These are phyloP conservation scores for Xylaria sp. DNA, from an alignment of 495 filamentous ascomycete species.

Conservation along the genomic window DNA sequence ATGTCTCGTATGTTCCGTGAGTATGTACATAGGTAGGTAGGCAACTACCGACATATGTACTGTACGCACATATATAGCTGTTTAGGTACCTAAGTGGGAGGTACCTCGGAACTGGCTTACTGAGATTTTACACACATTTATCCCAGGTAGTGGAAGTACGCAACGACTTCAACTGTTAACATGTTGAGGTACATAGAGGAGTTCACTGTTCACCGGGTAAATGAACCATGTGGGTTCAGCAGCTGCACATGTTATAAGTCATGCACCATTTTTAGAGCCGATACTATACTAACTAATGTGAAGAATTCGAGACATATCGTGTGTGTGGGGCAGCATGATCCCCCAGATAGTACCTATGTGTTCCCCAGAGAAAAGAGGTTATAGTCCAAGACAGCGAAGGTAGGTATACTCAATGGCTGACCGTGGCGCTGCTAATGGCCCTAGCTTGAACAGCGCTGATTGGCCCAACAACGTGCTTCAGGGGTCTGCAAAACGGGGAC, in stretches of 20 bases:
- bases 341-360: too few relatives aligned
- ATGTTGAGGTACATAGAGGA: background rate
- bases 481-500: background rate
- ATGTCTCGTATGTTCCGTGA: background rate
- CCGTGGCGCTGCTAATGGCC: constrained; percentile 6
- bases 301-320: background rate
- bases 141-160: too few relatives aligned
- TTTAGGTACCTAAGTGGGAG: too few relatives aligned
- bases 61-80: too few relatives aligned
- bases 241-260: background rate
- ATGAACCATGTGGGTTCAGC: background rate
- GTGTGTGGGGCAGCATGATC: constrained; percentile 14
- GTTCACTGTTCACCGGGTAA: background rate
- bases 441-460: background rate
- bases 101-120: too few relatives aligned
- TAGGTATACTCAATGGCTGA: constrained; percentile 13
- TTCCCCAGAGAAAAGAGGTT: too few relatives aligned
- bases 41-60: too few relatives aligned
- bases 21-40: background rate
- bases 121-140: too few relatives aligned
- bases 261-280: background rate
- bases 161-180: background rate
- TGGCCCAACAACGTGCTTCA: constrained; percentile 15
- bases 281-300: too few relatives aligned
- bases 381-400: constrained; percentile 4